Base-by-base conservation (phyloP, 2,329 filamentous ascomycete genomes). In the Fusarium pininemorale region DNA sequence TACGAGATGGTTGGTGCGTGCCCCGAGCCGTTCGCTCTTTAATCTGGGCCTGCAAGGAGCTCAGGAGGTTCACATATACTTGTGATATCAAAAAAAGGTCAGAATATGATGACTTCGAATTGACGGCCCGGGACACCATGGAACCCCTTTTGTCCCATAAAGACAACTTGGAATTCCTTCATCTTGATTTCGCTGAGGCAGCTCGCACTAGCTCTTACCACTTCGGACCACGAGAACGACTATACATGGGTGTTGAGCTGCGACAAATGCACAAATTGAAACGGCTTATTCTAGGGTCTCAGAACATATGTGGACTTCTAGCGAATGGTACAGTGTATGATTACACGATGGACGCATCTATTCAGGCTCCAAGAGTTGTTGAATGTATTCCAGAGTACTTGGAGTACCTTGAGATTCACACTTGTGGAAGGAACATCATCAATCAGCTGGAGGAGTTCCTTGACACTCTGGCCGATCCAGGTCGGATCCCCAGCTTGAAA, bases 141-240 rank as follows among this genome's bases (percentile, higher is more conserved):
- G 18, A 38, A 37, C 24, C 18, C 1, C 24, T 54, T 5, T 54
- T 28, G 20, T 5, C 2, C 6, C 24, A 38, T 16, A 5, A 11
- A 1, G 15, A 38, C 0, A 26, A 10, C 18, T 5, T 54, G 9
- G 50, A 54, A 26, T 15, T 22, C 16, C 32, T 54, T 37, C 14
- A 54, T 22, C 18, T 54, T 22, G n/a, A 38, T 38, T 22, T 26
- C 6, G 8, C 6, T 1, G 50, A 54, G 2, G 50, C 3, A 26
- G 16, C 9, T 5, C 50, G 16, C n/a, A 26, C 9, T 0, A 9
- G n/a, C 1, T 8, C 2, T 22, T 15, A 0, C 16, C 1, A 2
- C 3, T 4, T 2, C 1, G 48, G 16, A 18, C 30, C 30, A 51
- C n/a, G 16, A 11, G 48, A 35, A 11, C 8, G 48, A 11, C 6